phyloP scores from a whole-genome alignment of 2,329 filamentous ascomycete genomes.

The Iodosphaeria phyllophila region DNA sequence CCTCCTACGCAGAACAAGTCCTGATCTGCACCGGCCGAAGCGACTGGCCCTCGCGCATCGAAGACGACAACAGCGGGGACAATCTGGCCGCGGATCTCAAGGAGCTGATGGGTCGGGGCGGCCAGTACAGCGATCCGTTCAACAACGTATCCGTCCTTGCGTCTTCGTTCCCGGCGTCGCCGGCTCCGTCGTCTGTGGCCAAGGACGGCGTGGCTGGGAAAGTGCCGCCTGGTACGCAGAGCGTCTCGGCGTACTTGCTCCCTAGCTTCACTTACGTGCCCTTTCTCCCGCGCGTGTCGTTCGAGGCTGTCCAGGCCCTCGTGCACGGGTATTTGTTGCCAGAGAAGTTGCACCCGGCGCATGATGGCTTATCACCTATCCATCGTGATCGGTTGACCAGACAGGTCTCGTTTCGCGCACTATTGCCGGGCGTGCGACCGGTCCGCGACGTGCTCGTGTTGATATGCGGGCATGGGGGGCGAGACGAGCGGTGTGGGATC shows the following conservation, averaged over 20 bases:
- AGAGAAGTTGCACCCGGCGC: conserved; percentile 37
- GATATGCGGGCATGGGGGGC: conserved; percentile 70
- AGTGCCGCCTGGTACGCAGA: conserved; percentile 28
- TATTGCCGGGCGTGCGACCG: conserved; percentile 37
- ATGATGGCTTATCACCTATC: conserved; percentile 38
- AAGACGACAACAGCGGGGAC: conserved; percentile 53
- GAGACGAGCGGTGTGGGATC: conserved; percentile 68
- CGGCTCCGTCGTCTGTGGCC: not conserved
- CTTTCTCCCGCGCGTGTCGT: conserved; percentile 43
- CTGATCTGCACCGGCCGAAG: conserved; percentile 62
- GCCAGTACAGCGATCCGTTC: conserved; percentile 54
- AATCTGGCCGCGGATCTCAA: conserved; percentile 58
- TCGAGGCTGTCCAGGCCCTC: conserved; percentile 34
- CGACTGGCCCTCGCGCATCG: conserved; percentile 73
- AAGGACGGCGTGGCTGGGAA: no score
- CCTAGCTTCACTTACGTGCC: conserved; percentile 71
- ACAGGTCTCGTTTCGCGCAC: conserved; percentile 31
- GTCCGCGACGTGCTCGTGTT: conserved; percentile 56
- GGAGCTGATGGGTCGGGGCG: conserved; percentile 45
- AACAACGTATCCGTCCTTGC: conserved; percentile 65
- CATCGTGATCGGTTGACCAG: conserved; percentile 31
- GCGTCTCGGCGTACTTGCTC: conserved; percentile 54
- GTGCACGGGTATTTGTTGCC: conserved; percentile 51
- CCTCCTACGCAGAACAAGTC: conserved; percentile 64
- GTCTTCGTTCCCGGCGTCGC: conserved; percentile 48